phyloP scores from a whole-genome alignment of 495 filamentous ascomycete species.

The Talaromyces borbonicus region DNA sequence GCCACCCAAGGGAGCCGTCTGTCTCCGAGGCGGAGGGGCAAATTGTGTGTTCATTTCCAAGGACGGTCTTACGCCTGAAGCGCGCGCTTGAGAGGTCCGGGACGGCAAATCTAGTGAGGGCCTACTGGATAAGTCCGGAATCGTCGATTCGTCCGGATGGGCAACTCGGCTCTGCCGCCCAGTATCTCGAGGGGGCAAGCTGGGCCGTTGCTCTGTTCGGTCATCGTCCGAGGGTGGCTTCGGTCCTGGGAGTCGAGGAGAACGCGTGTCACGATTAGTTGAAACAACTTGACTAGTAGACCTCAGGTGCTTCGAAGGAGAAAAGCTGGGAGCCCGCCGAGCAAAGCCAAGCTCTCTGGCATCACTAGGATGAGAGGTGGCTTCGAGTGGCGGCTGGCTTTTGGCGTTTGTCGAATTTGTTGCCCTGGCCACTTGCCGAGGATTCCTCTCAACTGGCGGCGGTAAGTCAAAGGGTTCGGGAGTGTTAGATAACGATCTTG shows the following conservation, averaged over 20 bases:
- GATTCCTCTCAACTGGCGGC: constrained; percentile 12
- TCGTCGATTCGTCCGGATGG: not conserved
- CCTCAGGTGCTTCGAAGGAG: not conserved
- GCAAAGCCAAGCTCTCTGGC: constrained; percentile 22
- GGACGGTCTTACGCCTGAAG: not conserved
- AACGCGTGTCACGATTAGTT: not conserved
- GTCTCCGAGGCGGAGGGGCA: constrained; percentile 8
- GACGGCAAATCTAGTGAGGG: constrained; percentile 2
- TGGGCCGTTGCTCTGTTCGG: not conserved
- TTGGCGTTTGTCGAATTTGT: not conserved
- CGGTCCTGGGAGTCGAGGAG: not conserved
- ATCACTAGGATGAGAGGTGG: constrained; percentile 10
- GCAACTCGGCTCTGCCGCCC: not conserved
- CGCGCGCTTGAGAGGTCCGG: not conserved
- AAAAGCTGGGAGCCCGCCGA: not conserved
- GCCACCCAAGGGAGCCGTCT: constrained; percentile 6
- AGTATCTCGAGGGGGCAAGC: constrained; percentile 6
- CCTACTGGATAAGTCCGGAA: not conserved
- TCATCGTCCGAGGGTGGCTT: not conserved
- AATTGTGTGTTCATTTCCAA: constrained; percentile 7
- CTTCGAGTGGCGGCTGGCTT: not conserved
- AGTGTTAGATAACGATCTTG: constrained; percentile 3
- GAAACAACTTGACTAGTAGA: constrained; percentile 2
- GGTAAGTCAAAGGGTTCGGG: constrained; percentile 21
- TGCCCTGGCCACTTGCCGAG: not conserved